Base-by-base conservation (phyloP, 768 basidiomycete species). In the Panaeolus papilionaceus region DNA sequence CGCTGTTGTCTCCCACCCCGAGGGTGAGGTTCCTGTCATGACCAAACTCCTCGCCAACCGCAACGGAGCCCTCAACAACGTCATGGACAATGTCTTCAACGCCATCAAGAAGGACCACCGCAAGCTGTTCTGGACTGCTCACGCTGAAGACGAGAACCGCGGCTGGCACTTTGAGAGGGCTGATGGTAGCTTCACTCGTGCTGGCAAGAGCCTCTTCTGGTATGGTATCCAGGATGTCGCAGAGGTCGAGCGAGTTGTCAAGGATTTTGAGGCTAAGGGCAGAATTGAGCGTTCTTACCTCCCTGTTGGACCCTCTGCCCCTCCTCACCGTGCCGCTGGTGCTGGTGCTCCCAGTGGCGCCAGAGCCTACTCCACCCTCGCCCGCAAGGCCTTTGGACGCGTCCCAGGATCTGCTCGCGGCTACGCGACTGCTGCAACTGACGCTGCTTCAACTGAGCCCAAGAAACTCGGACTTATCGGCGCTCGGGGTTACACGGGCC, bases 121-220 rank as follows among this genome's bases (percentile, higher is more conserved):
- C 69, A 88, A 88, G 67, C 86, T 99, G 45, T 98, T 99, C 86
- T 99, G 98, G 98, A 98, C 96, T n/a, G 92, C 95, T 0, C 92
- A 92, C 71, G 91, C 91, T 4, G 96, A 98, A 71, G 97, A 99
- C 77, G 97, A 99, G 81, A 96, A 98, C 80, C 89, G 96, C 45
- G 88, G 92, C 3, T 99, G 98, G 98, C 97, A 99, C 81, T 99
- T 98, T 74, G 97, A 99, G 83, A 90, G 96, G 65, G 95, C 98
- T 0, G 96, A 99, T 72, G 98, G 98, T 0, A 95, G 93, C 79
- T 99, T 99, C 83, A 97, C 96, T 18, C 86, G 98, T 44, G 94
- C 94, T 18, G 96, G 97, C 20, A 90, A 90, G 79, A 96, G 91
- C 74, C 80, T 99, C 75, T 99, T 98, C 87, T 99, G 98, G 97